These are phyloP conservation scores for Monosporozyma solicola DNA, from an alignment of 805 yeast species.

Conservation along the genomic window DNA sequence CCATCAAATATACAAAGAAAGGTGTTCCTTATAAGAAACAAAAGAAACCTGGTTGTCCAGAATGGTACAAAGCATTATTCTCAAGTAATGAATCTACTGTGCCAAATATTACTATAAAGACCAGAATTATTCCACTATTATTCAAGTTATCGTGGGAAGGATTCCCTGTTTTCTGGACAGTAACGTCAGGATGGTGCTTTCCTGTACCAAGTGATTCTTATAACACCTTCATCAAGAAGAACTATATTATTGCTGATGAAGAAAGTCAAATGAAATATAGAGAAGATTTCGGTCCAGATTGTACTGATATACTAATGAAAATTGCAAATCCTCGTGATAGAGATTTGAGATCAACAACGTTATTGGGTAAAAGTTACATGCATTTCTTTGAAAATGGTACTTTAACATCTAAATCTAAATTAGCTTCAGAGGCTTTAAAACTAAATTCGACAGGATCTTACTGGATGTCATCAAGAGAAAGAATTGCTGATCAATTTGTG, in stretches of 20 bases:
- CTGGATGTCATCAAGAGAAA: constrained; percentile 85
- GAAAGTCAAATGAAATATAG: constrained; percentile 10
- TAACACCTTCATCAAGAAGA: constrained; percentile 28
- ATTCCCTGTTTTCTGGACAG: constrained; percentile 73
- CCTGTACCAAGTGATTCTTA: constrained; percentile 36
- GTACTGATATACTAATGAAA: constrained; percentile 39
- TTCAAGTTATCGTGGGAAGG: constrained; percentile 79
- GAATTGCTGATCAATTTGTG: constrained; percentile 80
- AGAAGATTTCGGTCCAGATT: background rate
- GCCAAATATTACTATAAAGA: constrained; percentile 56
- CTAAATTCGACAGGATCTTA: constrained; percentile 75
- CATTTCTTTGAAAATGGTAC: constrained; percentile 64
- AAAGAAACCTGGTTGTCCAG: constrained; percentile 82
- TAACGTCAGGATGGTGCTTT: constrained; percentile 83
- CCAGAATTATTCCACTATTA: constrained; percentile 69
- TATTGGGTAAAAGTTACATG: constrained; percentile 70
- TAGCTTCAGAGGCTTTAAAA: constrained; percentile 71
- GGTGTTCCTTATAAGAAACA: constrained; percentile 66
- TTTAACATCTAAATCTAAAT: constrained; percentile 57
- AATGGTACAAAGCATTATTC: constrained; percentile 72
- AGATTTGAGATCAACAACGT: constrained; percentile 55
- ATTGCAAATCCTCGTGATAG: constrained; percentile 89
- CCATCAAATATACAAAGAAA: constrained; percentile 51
- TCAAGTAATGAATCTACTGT: constrained; percentile 31
- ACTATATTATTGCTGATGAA: constrained; percentile 27